phyloP scores from a whole-genome alignment of 2,329 filamentous ascomycete species.

The Epichloe baconii region DNA sequence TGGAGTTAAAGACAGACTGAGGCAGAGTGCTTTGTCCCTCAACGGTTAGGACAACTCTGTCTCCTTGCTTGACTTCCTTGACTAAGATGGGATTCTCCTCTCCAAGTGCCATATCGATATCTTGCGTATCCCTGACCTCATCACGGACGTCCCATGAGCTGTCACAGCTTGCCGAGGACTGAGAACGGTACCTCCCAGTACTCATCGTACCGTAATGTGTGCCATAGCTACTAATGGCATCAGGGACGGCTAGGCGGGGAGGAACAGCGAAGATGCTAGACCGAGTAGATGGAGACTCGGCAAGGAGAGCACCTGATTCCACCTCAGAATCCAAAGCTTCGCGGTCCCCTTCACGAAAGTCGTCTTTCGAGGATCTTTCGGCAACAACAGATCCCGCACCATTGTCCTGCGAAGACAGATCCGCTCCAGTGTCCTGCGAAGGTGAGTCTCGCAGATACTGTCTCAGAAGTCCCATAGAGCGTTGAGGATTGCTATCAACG shows the following conservation, averaged over 20 bases:
- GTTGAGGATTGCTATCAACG: constrained; percentile 22
- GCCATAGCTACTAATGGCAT: constrained; percentile 59
- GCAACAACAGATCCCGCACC: neutral
- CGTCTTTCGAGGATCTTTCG: constrained; percentile 6
- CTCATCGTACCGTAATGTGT: constrained; percentile 39
- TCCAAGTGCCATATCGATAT: constrained; percentile 14
- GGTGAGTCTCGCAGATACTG: constrained; percentile 35
- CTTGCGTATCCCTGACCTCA: constrained; percentile 17
- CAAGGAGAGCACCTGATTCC: constrained; percentile 16
- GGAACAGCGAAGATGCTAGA: constrained; percentile 42
- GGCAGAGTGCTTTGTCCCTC: constrained; percentile 91
- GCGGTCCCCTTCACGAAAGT: constrained; percentile 22
- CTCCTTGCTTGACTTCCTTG: constrained; percentile 78
- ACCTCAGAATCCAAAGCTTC: constrained; percentile 35
- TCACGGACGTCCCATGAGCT: constrained; percentile 18
- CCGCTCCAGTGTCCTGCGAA: constrained; percentile 6
- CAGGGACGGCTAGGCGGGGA: constrained; percentile 51
- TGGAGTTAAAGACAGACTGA: constrained; percentile 93
- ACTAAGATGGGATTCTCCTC: constrained; percentile 61
- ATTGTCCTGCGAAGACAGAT: neutral
- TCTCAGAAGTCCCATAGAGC: constrained; percentile 33
- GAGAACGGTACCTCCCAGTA: constrained; percentile 17
- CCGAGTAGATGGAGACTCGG: constrained; percentile 17
- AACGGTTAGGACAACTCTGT: constrained; percentile 69
- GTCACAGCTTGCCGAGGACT: constrained; percentile 34